phyloP scores from a whole-genome alignment of 768 basidiomycete species.

The Pholiota conissans region DNA sequence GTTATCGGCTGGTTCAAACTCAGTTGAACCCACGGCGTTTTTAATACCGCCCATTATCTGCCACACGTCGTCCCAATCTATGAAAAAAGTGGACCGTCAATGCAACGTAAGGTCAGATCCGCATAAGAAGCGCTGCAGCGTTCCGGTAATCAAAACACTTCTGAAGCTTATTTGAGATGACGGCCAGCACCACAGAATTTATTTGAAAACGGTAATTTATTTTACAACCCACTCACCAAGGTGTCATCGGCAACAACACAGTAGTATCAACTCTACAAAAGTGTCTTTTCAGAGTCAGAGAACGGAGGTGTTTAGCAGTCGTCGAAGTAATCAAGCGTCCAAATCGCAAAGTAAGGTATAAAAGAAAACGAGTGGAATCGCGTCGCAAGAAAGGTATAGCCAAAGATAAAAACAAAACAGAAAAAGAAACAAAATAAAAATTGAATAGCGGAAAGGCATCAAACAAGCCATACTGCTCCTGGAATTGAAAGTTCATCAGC shows the following conservation, averaged over 20 bases:
- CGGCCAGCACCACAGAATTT: background rate
- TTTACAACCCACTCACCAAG: background rate
- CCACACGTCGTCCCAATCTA: no score
- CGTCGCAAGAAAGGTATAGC: conserved; percentile 2
- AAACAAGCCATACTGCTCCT: background rate
- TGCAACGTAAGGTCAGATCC: no score
- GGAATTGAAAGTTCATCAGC: background rate
- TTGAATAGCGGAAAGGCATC: background rate
- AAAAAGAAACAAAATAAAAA: background rate
- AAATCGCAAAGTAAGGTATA: background rate
- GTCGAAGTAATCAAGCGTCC: background rate
- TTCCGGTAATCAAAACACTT: no score
- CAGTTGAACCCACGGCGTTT: no score
- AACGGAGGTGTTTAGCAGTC: background rate
- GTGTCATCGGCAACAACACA: background rate
- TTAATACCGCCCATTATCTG: no score
- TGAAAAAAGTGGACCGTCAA: no score
- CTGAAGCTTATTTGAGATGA: no score
- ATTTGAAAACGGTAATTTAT: no score
- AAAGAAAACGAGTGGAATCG: conserved; percentile 5
- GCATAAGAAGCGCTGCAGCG: no score
- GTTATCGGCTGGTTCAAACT: no score
- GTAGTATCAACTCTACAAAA: background rate
- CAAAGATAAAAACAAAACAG: conserved; percentile 5
- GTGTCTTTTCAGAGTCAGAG: background rate